A percentile compares a stretch with the other conserved stretches of the same genome.
Conservation (phyloP, 306 rosid species). For the Elaeagnus macrophylla region DNA sequence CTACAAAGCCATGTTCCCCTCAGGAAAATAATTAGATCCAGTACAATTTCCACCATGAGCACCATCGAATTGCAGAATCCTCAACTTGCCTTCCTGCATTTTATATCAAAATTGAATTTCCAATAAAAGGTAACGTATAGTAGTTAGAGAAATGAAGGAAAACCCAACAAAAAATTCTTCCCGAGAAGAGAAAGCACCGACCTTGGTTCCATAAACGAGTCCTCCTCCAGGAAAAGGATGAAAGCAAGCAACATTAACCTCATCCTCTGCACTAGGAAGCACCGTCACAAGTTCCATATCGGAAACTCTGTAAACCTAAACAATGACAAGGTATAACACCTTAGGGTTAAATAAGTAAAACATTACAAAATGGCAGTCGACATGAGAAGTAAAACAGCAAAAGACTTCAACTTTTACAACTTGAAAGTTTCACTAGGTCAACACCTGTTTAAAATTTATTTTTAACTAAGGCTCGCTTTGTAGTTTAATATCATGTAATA, state of each 20-base stretch:
- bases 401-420: not conserved
- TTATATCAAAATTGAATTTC: conserved; percentile 14
- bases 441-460: too few species aligned
- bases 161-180: not conserved
- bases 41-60: conserved; percentile 25
- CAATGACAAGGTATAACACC: conserved; percentile 5
- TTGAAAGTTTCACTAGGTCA: too few species aligned
- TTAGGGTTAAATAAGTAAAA: not conserved
- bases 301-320: conserved; percentile 86
- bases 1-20: conserved; percentile 31
- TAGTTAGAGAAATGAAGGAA: not conserved
- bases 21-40: conserved; percentile 45
- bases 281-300: conserved; percentile 96
- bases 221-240: conserved; percentile 98
- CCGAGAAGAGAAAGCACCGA: conserved; percentile 13
- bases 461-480: too few species aligned
- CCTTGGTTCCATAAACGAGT: conserved; percentile 96
- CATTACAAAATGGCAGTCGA: not conserved
- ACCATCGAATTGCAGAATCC: conserved; percentile 42
- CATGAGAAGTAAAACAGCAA: not conserved
- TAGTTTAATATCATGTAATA: too few species aligned
- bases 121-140: conserved; percentile 19
- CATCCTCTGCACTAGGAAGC: conserved; percentile 98
- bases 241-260: conserved; percentile 97
- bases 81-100: conserved; percentile 92